phyloP scores from a whole-genome alignment of 176 grass and related monocot species.

The Pontederia paniculata region DNA sequence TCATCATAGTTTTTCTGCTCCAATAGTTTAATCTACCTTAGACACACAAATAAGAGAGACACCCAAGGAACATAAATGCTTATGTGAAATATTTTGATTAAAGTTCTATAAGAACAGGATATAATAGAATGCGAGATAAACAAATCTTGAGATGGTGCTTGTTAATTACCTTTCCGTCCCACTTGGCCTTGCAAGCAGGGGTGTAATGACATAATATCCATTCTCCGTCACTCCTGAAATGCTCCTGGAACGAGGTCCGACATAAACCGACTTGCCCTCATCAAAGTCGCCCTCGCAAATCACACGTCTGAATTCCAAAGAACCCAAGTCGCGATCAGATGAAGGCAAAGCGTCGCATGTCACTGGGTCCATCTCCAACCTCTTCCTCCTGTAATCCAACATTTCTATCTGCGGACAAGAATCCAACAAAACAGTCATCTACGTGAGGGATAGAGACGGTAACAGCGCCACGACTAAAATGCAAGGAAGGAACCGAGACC shows the following conservation, averaged over 20 bases:
- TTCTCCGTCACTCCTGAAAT: conserved; percentile 90
- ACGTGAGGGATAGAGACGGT: not conserved
- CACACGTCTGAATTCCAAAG: conserved; percentile 62
- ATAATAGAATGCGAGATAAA: too few relatives aligned
- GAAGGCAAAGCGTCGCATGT: conserved; percentile 37
- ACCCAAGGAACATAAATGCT: too few relatives aligned
- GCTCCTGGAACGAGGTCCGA: conserved; percentile 84
- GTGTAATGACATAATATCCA: conserved; percentile 87
- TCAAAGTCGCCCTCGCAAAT: conserved; percentile 72
- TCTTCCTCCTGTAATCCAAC: conserved; percentile 81
- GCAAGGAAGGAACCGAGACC: conserved; percentile 20
- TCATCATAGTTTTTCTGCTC: too few relatives aligned
- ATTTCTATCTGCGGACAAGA: conserved; percentile 62
- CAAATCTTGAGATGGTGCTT: not conserved
- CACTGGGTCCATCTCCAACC: conserved; percentile 77
- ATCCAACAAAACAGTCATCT: conserved; percentile 6
- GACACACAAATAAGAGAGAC: too few relatives aligned
- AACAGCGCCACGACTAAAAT: not conserved
- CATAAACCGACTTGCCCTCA: conserved; percentile 48
- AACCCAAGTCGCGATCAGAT: conserved; percentile 24
- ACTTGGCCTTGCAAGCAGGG: conserved; percentile 39
- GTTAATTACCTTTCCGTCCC: conserved; percentile 41
- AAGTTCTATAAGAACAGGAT: too few relatives aligned
- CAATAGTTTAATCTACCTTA: too few relatives aligned
- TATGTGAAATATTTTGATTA: too few relatives aligned